Conservation (phyloP, 371 early-diverging fungal genomes). For the Circinella umbellata region DNA sequence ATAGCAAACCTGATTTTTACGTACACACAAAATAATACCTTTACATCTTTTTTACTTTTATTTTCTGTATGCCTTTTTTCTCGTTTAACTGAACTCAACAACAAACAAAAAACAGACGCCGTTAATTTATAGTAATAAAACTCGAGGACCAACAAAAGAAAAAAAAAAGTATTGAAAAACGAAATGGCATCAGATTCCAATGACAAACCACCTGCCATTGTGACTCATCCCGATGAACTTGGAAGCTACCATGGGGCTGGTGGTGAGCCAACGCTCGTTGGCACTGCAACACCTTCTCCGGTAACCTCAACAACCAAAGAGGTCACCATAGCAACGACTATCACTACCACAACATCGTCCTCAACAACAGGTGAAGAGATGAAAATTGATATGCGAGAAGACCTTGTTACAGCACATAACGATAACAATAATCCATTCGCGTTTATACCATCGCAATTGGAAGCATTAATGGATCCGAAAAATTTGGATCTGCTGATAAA, state of each 20-base stretch:
- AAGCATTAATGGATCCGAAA: constrained; percentile 63
- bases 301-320: neutral
- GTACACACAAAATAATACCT: no score
- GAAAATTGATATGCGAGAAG: constrained; percentile 16
- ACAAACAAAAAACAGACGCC: no score
- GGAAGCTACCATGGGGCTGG: neutral
- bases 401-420: constrained; percentile 35
- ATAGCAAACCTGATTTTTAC: no score
- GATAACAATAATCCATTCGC: constrained; percentile 58
- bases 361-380: constrained; percentile 13
- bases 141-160: neutral
- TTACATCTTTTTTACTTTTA: no score
- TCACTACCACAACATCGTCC: neutral
- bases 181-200: constrained; percentile 9
- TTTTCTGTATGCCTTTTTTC: no score
- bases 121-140: no score
- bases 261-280: neutral
- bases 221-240: constrained; percentile 13
- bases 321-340: neutral
- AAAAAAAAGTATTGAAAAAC: constrained; percentile 4
- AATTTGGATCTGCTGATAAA: constrained; percentile 47
- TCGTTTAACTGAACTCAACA: no score
- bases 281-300: constrained; percentile 5
- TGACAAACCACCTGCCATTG: constrained; percentile 19
- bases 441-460: constrained; percentile 54